phyloP scores from a whole-genome alignment of 2,329 filamentous ascomycete species.

The Pseudogymnoascus sp. region DNA sequence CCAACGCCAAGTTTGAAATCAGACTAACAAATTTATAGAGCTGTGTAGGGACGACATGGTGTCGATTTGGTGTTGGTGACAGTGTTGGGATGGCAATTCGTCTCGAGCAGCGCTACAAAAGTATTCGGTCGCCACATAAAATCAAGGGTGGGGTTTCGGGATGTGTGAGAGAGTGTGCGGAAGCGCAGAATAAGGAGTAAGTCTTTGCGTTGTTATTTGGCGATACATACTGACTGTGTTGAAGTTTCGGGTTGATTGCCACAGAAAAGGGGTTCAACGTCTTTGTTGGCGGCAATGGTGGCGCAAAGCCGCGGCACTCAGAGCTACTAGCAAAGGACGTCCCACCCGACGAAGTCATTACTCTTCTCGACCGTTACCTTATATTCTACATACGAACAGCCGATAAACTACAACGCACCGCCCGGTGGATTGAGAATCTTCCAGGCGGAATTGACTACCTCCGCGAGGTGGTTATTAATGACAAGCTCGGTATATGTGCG shows the following conservation, averaged over 20 bases:
- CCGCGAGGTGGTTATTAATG: slow-evolving; percentile 71
- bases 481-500: slow-evolving; percentile 77
- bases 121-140: slow-evolving; percentile 81
- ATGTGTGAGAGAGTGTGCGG: slow-evolving; percentile 86
- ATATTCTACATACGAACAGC: slow-evolving; percentile 93
- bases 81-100: slow-evolving; percentile 85
- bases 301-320: slow-evolving; percentile 73
- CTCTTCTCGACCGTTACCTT: slow-evolving; percentile 79
- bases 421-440: slow-evolving; percentile 76
- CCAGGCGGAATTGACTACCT: slow-evolving; percentile 81
- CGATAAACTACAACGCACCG: slow-evolving; percentile 82
- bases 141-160: slow-evolving; percentile 85
- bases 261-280: slow-evolving; percentile 92
- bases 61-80: slow-evolving; percentile 79
- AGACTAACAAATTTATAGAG: slow-evolving; percentile 34
- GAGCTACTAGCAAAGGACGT: slow-evolving; percentile 84
- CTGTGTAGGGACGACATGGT: slow-evolving; percentile 88
- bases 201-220: slow-evolving; percentile 24
- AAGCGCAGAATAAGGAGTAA: slow-evolving; percentile 86
- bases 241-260: slow-evolving; percentile 77
- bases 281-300: slow-evolving; percentile 83
- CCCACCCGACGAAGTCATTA: slow-evolving; percentile 69
- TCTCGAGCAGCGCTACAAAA: slow-evolving; percentile 86
- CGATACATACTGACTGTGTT: slow-evolving; percentile 10
- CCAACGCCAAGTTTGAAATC: background rate